Conservation (phyloP, 495 filamentous ascomycete genomes). For the Penicillium goetzii region DNA sequence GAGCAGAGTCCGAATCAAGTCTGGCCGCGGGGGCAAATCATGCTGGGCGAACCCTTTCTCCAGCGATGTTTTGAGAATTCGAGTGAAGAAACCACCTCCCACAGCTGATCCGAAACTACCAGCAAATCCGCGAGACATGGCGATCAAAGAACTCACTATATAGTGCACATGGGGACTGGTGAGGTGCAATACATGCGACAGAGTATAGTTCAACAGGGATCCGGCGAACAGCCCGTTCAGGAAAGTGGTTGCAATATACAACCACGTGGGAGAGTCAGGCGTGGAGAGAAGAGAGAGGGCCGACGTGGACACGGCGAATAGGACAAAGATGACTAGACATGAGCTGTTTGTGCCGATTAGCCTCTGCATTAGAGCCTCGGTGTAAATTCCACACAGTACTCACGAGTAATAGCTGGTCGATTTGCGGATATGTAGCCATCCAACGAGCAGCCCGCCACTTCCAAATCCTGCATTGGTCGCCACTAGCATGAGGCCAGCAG, state of each 20-base stretch:
- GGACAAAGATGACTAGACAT: conserved; percentile 53
- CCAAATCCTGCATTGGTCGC: conserved; percentile 79
- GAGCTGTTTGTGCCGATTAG: conserved; percentile 38
- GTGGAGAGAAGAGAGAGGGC: conserved; percentile 55
- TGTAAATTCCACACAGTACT: conserved; percentile 7
- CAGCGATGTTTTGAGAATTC: conserved; percentile 59
- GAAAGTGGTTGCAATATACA: conserved; percentile 62
- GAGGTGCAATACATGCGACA: conserved; percentile 76
- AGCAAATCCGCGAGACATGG: conserved; percentile 75
- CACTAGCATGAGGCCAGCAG: conserved; percentile 70
- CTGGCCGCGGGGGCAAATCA: conserved; percentile 47
- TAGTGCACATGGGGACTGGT: conserved; percentile 64
- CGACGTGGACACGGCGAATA: conserved; percentile 58
- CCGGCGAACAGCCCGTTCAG: conserved; percentile 71
- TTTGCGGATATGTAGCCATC: conserved; percentile 70
- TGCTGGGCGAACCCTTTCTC: conserved; percentile 60
- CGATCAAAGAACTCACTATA: conserved; percentile 68
- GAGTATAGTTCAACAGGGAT: conserved; percentile 72
- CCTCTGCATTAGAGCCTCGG: background rate
- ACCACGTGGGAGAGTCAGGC: conserved; percentile 40
- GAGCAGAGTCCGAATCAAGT: conserved; percentile 64
- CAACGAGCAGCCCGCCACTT: conserved; percentile 67
- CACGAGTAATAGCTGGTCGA: conserved; percentile 65
- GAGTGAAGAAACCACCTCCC: conserved; percentile 73
- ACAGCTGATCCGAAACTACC: conserved; percentile 76